Conservation (phyloP, 2,329 filamentous ascomycete species). For the Pseudogymnoascus sp. region DNA sequence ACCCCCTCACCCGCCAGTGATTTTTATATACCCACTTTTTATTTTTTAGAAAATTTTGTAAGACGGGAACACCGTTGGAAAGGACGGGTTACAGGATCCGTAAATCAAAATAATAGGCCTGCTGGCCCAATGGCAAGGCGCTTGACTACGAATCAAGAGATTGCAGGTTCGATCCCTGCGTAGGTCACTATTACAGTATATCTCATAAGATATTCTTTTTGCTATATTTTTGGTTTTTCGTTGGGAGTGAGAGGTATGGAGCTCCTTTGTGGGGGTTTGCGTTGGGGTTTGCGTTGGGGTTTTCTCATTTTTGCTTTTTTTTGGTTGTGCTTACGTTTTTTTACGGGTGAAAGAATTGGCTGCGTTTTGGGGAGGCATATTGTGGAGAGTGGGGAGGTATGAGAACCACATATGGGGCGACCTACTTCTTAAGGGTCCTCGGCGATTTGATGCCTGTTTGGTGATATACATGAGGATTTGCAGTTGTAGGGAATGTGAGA, state of each 20-base stretch:
- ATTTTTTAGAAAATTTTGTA: neutral
- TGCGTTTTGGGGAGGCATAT: no score
- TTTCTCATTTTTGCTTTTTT: neutral
- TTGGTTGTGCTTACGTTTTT: neutral
- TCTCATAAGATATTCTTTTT: neutral
- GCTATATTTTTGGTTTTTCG: neutral
- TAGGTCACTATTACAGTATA: slow-evolving; percentile 11
- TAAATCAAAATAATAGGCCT: slow-evolving; percentile 12
- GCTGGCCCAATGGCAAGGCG: slow-evolving; percentile 50
- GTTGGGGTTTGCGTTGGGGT: neutral
- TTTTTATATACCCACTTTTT: neutral
- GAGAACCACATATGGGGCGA: no score
- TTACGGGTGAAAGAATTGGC: no score
- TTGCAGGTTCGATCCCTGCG: slow-evolving; percentile 30
- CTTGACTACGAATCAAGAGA: slow-evolving; percentile 46
- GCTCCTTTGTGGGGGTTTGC: neutral
- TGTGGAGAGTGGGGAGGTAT: no score
- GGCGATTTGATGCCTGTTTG: no score
- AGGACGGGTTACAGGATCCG: neutral
- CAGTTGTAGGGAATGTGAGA: neutral
- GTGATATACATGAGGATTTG: no score
- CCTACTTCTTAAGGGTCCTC: no score
- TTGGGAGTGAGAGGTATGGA: neutral
- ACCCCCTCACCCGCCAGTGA: no score
- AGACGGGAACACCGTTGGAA: neutral